Conservation (phyloP, 2,329 filamentous ascomycete species). For the Thermoascus crustaceus region DNA sequence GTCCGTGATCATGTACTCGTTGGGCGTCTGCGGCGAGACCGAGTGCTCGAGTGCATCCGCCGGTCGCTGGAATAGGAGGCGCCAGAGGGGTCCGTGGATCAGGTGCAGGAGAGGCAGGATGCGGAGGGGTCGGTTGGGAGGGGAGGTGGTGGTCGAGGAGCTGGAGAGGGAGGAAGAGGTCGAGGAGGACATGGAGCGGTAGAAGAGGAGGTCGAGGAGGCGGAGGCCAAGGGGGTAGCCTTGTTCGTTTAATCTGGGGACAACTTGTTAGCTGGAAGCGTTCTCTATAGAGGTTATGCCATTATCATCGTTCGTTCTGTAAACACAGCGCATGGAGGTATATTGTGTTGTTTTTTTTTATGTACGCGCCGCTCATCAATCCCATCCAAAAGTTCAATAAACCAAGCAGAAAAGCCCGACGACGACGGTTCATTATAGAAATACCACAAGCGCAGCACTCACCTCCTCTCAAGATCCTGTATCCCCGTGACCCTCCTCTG, state of each 20-base stretch:
- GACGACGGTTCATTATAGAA: neutral
- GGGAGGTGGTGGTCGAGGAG: conserved; percentile 62
- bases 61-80: conserved; percentile 80
- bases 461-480: conserved; percentile 87
- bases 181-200: conserved; percentile 70
- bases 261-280: too few relatives aligned
- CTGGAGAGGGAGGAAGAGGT: conserved; percentile 76
- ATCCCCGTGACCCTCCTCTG: conserved; percentile 86
- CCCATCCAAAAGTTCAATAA: too few relatives aligned
- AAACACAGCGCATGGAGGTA: too few relatives aligned
- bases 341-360: too few relatives aligned
- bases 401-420: neutral
- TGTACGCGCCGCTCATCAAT: too few relatives aligned
- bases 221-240: conserved; percentile 91
- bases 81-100: conserved; percentile 87
- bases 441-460: conserved; percentile 17
- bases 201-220: conserved; percentile 88
- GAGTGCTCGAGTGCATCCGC: conserved; percentile 91
- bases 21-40: conserved; percentile 68
- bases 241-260: conserved; percentile 68
- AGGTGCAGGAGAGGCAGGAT: conserved; percentile 90
- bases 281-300: too few relatives aligned
- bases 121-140: conserved; percentile 70
- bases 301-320: too few relatives aligned
- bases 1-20: conserved; percentile 99